A percentile compares a stretch with the other conserved stretches of the same genome.
Conservation (phyloP, 1,284 basidiomycete genomes). For the Vanrija sp. region DNA sequence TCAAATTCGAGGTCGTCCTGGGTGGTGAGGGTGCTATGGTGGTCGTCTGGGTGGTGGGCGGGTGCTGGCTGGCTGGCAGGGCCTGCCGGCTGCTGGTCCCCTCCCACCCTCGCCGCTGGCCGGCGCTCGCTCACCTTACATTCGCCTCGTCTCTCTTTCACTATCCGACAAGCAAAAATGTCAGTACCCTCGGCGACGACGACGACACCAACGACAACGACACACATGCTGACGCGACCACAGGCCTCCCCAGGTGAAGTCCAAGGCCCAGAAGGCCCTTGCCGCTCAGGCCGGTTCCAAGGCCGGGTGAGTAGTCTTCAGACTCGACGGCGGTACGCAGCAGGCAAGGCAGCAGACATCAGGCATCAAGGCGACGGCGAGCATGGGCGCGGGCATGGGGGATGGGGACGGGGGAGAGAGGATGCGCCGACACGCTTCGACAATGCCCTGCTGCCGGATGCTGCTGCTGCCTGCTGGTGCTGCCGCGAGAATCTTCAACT, state of each 20-base stretch:
- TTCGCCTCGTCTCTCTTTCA: background rate
- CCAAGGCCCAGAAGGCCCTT: slow-evolving; percentile 50
- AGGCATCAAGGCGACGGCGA: no score
- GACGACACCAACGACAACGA: background rate
- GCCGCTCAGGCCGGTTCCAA: slow-evolving; percentile 50
- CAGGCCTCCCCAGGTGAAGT: slow-evolving; percentile 46
- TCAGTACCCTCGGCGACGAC: background rate
- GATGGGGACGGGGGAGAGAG: background rate
- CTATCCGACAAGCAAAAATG: slow-evolving; percentile 6
- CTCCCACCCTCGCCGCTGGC: background rate
- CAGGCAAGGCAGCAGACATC: no score
- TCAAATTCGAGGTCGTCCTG: no score
- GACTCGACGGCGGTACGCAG: background rate
- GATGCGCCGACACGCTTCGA: no score
- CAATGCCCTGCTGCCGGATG: no score
- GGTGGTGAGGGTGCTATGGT: no score
- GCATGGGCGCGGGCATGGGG: background rate
- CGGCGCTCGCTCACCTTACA: background rate
- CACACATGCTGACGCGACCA: slow-evolving; percentile 1
- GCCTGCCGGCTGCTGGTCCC: background rate
- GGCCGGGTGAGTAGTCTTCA: slow-evolving; percentile 44
- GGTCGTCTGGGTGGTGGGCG: background rate
- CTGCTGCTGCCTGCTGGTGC: background rate
- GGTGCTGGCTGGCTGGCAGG: background rate
- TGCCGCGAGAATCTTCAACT: background rate